These are phyloP conservation scores for Pichia inconspicua DNA, from an alignment of 1,139 yeast species.

Conservation along the genomic window DNA sequence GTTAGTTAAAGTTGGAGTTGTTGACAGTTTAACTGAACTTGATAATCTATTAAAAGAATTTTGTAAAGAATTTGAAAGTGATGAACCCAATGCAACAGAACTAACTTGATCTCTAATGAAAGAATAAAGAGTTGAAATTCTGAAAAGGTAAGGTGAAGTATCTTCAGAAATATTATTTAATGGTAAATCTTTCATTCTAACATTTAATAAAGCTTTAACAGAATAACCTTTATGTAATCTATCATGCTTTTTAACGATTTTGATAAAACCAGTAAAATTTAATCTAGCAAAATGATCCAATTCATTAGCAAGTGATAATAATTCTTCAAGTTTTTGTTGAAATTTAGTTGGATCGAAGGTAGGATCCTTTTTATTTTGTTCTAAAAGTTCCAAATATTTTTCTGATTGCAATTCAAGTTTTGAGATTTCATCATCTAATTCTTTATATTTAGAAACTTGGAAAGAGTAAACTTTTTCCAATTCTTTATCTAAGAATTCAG, in stretches of 20 bases:
- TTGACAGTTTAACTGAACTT: slow-evolving; percentile 27
- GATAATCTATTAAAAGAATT: slow-evolving; percentile 26
- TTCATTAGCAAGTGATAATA: slow-evolving; percentile 70
- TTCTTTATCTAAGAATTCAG: slow-evolving; percentile 71
- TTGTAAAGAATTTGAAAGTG: slow-evolving; percentile 27
- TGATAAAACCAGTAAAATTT: slow-evolving; percentile 89
- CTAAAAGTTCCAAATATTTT: slow-evolving; percentile 20
- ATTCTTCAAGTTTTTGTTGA: slow-evolving; percentile 62
- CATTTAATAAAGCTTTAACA: slow-evolving; percentile 81
- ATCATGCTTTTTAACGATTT: slow-evolving; percentile 94
- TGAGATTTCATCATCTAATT: slow-evolving; percentile 56
- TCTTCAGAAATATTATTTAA: slow-evolving; percentile 77
- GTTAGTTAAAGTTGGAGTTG: slow-evolving; percentile 26
- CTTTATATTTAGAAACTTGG: slow-evolving; percentile 64
- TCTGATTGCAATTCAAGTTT: slow-evolving; percentile 49
- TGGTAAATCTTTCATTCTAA: slow-evolving; percentile 79
- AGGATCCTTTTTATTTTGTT: slow-evolving; percentile 26
- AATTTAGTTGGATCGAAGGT: slow-evolving; percentile 47
- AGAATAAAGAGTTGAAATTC: slow-evolving; percentile 73
- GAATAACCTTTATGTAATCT: slow-evolving; percentile 78
- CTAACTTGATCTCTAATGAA: slow-evolving; percentile 62
- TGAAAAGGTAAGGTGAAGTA: slow-evolving; percentile 82
- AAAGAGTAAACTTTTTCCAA: slow-evolving; percentile 90
- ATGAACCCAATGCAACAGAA: slow-evolving; percentile 17
- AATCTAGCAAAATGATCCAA: slow-evolving; percentile 84